Conservation (phyloP, 108 stramenopile genomes). For the Nannochloropsis salina region DNA sequence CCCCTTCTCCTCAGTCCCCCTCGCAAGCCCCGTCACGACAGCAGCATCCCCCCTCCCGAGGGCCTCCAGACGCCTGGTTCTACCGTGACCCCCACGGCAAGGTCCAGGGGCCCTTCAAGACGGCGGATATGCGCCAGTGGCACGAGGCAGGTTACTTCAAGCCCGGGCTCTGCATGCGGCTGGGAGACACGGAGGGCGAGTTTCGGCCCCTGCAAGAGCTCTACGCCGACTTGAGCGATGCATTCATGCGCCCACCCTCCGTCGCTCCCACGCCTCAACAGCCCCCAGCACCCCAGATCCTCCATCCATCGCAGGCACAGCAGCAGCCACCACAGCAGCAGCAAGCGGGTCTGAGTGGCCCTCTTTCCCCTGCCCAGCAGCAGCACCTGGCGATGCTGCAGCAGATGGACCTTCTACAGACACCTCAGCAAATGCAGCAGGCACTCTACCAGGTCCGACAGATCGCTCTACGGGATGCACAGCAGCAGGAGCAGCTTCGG, state of each 20-base stretch:
- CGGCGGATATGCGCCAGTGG: conserved; percentile 94
- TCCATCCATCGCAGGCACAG: conserved; percentile 41
- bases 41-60: conserved; percentile 22
- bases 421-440: not conserved
- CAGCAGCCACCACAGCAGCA: conserved; percentile 35
- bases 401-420: not conserved
- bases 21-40: not conserved
- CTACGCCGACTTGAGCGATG: conserved; percentile 37
- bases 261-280: conserved; percentile 28
- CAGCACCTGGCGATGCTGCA: conserved; percentile 44
- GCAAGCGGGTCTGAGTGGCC: too few relatives aligned
- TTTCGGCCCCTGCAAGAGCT: conserved; percentile 62
- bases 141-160: conserved; percentile 94
- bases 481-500: conserved; percentile 30
- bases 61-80: conserved; percentile 38
- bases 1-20: not conserved
- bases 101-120: conserved; percentile 81
- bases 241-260: not conserved
- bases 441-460: not conserved
- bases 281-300: conserved; percentile 25
- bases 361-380: conserved; percentile 20
- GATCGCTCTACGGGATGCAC: conserved; percentile 33
- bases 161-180: conserved; percentile 78
- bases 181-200: conserved; percentile 60
- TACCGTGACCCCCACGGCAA: conserved; percentile 54